These are phyloP conservation scores for Hypsizygus ulmarius DNA, from an alignment of 1,284 basidiomycete species.

Conservation along the genomic window DNA sequence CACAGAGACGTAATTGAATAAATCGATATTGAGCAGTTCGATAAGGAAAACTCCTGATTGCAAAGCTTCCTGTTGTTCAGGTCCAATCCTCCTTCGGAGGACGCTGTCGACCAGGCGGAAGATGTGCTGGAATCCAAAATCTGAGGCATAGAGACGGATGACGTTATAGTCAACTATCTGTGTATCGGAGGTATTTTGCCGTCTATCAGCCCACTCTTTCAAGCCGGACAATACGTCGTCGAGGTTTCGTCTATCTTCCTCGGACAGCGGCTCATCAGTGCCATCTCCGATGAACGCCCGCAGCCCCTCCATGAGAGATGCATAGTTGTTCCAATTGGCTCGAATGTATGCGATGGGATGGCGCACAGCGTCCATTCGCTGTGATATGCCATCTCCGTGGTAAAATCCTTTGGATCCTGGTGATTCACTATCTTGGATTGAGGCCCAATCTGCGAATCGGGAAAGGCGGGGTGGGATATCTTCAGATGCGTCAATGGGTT, in stretches of 20 bases:
- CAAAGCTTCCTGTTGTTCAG: constrained; percentile 2
- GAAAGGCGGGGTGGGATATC: constrained; percentile 4
- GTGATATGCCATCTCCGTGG: constrained; percentile 7
- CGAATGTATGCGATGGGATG: constrained; percentile 12
- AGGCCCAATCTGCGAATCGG: constrained; percentile 15
- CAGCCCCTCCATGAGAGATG: constrained; percentile 11
- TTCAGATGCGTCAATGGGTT: too few species aligned
- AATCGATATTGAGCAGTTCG: constrained; percentile 16
- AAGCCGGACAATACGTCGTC: constrained; percentile 7
- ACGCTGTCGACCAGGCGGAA: constrained; percentile 13
- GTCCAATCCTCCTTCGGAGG: constrained; percentile 4
- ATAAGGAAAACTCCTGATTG: constrained; percentile 14
- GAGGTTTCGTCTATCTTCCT: constrained; percentile 2
- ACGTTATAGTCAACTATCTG: constrained; percentile 12
- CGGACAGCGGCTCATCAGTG: constrained; percentile 3
- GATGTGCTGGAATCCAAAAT: constrained; percentile 13
- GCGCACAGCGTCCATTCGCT: constrained; percentile 11
- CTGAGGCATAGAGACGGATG: constrained; percentile 14
- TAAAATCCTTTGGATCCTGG: constrained; percentile 7
- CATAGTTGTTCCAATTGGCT: constrained; percentile 13
- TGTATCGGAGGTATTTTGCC: neutral
- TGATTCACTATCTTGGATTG: constrained; percentile 2
- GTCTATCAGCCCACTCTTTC: constrained; percentile 14
- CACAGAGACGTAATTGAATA: constrained; percentile 16
- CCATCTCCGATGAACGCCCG: constrained; percentile 6